Evolutionary conservation across 2,329 filamentous ascomycete species (phyloP).

Genomic region (Aureobasidium pullulans): DNA sequence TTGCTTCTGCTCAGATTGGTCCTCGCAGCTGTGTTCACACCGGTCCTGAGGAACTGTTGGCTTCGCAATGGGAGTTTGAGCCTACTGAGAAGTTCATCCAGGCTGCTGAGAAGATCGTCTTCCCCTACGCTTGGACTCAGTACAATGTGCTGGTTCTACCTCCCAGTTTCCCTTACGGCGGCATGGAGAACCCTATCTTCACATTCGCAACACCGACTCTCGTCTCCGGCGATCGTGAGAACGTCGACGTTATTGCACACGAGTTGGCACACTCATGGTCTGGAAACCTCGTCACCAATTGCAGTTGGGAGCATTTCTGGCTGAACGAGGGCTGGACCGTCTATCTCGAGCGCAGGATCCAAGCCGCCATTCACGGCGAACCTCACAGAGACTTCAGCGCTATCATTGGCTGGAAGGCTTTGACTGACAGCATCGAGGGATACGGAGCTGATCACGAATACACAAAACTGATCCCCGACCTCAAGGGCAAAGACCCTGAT

Average conservation of each 20-base stretch:
- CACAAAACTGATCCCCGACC: slow-evolving; percentile 80
- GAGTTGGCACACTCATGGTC: slow-evolving; percentile 74
- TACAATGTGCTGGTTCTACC: slow-evolving; percentile 92
- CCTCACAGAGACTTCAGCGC: slow-evolving; percentile 86
- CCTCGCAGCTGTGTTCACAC: slow-evolving; percentile 78
- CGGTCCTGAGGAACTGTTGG: slow-evolving; percentile 77
- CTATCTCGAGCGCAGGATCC: slow-evolving; percentile 83
- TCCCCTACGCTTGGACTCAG: slow-evolving; percentile 86
- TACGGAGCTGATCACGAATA: slow-evolving; percentile 83
- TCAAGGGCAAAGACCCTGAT: slow-evolving; percentile 88
- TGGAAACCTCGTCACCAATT: slow-evolving; percentile 73
- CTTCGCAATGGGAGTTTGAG: slow-evolving; percentile 86
- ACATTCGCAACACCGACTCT: slow-evolving; percentile 94
- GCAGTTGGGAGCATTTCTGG: slow-evolving; percentile 73
- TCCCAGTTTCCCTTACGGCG: slow-evolving; percentile 82
- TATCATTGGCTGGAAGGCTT: slow-evolving; percentile 90
- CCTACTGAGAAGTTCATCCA: slow-evolving; percentile 91
- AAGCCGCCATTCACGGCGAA: slow-evolving; percentile 70
- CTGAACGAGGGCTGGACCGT: slow-evolving; percentile 82
- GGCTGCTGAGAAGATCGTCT: slow-evolving; percentile 71
- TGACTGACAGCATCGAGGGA: slow-evolving; percentile 70
- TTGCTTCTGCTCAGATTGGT: slow-evolving; percentile 78
- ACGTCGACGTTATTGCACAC: slow-evolving; percentile 93
- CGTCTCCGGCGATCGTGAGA: slow-evolving; percentile 74
- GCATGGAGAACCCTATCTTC: slow-evolving; percentile 71